Base-by-base conservation (phyloP, 768 basidiomycete genomes). In the Tremella yokohamensis region DNA sequence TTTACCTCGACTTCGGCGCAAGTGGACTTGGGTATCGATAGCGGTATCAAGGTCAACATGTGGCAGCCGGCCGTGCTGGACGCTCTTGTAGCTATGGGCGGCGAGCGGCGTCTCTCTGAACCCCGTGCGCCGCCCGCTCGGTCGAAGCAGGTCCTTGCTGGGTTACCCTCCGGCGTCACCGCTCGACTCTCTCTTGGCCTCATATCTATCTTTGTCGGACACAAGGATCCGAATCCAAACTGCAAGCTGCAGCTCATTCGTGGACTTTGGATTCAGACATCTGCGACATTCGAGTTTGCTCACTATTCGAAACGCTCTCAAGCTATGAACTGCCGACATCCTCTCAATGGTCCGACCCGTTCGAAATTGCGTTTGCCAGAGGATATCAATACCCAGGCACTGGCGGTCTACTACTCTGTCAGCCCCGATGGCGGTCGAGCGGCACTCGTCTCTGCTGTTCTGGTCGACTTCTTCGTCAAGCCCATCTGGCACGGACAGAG, bases 221-320 rank as follows among this genome's bases (percentile, higher is more conserved):
- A 86, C n/a, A 82, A 82, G 37, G 92, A 94, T 72, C 81, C 91
- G 54, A 89, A 89, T 61, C 88, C 88, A 0, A 76, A 80, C 0
- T 87, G 87, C 54, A 81, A 82, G 39, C 74, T 83, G 54, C 83
- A 83, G 45, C 62, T 75, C n/a, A 52, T 57, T 18, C 60, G 70
- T 18, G 75, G 75, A 2, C 45, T 74, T 2, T 70, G 64, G 52
- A 25, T 76, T 7, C 67, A 68, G n/a, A 65, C 69, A 1, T 40
- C 34, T 2, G 52, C 57, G 4, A 52, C 56, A 1, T 38, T 71
- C 22, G 75, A 73, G 19, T 73, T 70, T 40, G 71, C 72, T 44
- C 63, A 65, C 26, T 73, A 66, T 58, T 57, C 47, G 24, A 55
- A 70, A 40, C 24, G 45, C 26, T 38, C 64, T 1, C 75, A 76